Evolutionary conservation across 1,284 basidiomycete genomes (phyloP).

Genomic region (Tilletia caries): DNA sequence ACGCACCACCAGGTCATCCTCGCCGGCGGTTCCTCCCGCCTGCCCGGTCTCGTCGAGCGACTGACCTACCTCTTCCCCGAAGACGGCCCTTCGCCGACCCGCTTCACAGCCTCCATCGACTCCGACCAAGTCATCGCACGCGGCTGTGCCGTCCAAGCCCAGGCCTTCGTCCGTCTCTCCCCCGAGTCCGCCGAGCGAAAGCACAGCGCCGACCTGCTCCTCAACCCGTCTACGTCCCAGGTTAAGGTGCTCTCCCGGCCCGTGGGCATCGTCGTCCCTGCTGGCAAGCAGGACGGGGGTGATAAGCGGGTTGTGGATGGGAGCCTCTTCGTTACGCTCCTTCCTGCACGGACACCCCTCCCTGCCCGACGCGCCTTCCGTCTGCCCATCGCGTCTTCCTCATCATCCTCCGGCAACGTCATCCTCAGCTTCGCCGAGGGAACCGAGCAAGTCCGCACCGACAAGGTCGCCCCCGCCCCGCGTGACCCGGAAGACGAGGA

Average conservation of each 20-base stretch:
- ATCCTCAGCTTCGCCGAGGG: conserved; percentile 86
- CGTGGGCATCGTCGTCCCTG: conserved; percentile 71
- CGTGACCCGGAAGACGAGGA: conserved; percentile 37
- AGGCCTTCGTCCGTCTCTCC: conserved; percentile 42
- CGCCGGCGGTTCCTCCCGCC: conserved; percentile 78
- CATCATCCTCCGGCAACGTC: conserved; percentile 57
- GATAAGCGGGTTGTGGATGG: conserved; percentile 59
- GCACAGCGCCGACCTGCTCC: conserved; percentile 32
- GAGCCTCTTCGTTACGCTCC: conserved; percentile 52
- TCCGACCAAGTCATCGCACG: conserved; percentile 84
- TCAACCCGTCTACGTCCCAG: conserved; percentile 52
- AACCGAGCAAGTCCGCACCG: conserved; percentile 72
- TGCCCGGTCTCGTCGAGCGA: conserved; percentile 78
- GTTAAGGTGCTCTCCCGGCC: conserved; percentile 2
- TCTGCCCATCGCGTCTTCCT: conserved; percentile 55
- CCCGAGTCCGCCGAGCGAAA: conserved; percentile 35
- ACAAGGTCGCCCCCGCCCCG: conserved; percentile 53
- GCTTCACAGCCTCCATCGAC: conserved; percentile 65
- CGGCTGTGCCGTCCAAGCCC: conserved; percentile 82
- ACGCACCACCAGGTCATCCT: conserved; percentile 73
- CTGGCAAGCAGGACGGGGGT: conserved; percentile 13
- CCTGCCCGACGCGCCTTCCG: conserved; percentile 71
- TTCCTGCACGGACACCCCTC: conserved; percentile 59
- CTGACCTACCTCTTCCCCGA: conserved; percentile 71
- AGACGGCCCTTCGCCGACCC: conserved; percentile 61